Conservation (phyloP, 495 filamentous ascomycete genomes). For the Hypoxylon crocopeplum region DNA sequence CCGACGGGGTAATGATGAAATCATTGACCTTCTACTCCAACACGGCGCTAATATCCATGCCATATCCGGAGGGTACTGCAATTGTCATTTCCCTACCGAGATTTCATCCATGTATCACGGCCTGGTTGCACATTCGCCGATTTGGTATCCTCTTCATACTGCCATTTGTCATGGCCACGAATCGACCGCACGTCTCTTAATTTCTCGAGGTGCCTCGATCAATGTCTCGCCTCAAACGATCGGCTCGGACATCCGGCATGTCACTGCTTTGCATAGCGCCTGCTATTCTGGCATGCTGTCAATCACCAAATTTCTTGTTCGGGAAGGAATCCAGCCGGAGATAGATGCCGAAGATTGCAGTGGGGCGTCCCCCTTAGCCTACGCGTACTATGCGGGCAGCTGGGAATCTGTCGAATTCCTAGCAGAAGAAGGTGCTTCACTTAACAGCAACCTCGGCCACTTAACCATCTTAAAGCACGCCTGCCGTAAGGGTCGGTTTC, state of each 20-base stretch:
- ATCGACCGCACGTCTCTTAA: conserved; percentile 41
- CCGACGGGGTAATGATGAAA: conserved; percentile 39
- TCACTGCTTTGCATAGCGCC: conserved; percentile 32
- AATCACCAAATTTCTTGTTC: conserved; percentile 23
- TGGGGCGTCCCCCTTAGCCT: conserved; percentile 44
- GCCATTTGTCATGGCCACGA: conserved; percentile 45
- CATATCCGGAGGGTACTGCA: conserved; percentile 38
- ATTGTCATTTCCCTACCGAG: conserved; percentile 29
- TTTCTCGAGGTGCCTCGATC: conserved; percentile 42
- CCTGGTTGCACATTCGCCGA: not conserved
- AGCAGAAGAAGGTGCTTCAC: conserved; percentile 41
- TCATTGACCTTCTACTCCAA: conserved; percentile 40
- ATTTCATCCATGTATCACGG: not conserved
- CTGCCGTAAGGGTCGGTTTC: conserved; percentile 43
- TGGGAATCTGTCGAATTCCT: conserved; percentile 45
- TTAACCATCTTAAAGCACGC: conserved; percentile 48
- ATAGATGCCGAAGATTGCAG: conserved; percentile 39
- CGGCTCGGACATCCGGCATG: not conserved
- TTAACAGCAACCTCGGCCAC: conserved; percentile 39
- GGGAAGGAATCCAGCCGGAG: conserved; percentile 35
- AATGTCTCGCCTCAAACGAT: conserved; percentile 14
- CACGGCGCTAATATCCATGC: conserved; percentile 38
- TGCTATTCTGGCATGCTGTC: conserved; percentile 3
- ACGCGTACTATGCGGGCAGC: conserved; percentile 44
- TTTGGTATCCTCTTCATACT: conserved; percentile 47